Percentiles rank a stretch among this genome's conserved stretches.
Conservation (phyloP, 495 filamentous ascomycete species). For the Neurospora sp. region DNA sequence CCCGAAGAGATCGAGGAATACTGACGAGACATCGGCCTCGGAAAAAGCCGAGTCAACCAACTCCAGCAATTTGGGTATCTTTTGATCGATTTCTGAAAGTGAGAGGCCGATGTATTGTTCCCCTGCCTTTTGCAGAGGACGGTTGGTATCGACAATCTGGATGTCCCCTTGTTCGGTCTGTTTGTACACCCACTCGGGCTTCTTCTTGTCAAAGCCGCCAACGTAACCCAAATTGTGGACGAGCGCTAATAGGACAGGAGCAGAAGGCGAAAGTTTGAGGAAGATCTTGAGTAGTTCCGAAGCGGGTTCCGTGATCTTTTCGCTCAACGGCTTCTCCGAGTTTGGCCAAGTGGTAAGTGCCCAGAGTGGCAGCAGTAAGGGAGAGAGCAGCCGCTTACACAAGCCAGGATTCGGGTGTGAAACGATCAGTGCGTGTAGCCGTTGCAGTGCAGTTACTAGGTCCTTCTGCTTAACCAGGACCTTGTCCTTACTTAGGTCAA, state of each 20-base stretch:
- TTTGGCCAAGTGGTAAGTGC: conserved; percentile 47
- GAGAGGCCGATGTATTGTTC: neutral
- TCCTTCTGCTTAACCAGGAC: conserved; percentile 34
- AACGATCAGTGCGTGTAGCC: conserved; percentile 46
- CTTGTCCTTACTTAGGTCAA: conserved; percentile 30
- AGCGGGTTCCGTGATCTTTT: conserved; percentile 28
- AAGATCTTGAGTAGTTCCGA: conserved; percentile 33
- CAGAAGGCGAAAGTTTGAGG: conserved; percentile 35
- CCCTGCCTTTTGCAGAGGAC: neutral
- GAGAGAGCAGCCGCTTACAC: conserved; percentile 56
- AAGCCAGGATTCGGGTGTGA: conserved; percentile 66
- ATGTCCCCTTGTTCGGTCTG: conserved; percentile 14
- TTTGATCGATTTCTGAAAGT: conserved; percentile 33
- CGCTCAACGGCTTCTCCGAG: conserved; percentile 9
- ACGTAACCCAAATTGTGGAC: conserved; percentile 30
- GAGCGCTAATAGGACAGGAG: conserved; percentile 30
- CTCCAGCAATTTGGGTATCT: conserved; percentile 42
- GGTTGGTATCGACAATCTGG: conserved; percentile 17
- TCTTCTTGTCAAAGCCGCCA: conserved; percentile 21
- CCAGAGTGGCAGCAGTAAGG: conserved; percentile 60
- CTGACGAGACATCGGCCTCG: conserved; percentile 47
- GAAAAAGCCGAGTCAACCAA: conserved; percentile 42
- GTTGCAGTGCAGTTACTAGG: conserved; percentile 40
- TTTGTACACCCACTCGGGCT: conserved; percentile 28
- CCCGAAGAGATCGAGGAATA: conserved; percentile 55